Evolutionary conservation across 2,329 filamentous ascomycete genomes (phyloP), one percentile per base, ranked within the genome.

Genomic region (Aphanocladium album): DNA sequence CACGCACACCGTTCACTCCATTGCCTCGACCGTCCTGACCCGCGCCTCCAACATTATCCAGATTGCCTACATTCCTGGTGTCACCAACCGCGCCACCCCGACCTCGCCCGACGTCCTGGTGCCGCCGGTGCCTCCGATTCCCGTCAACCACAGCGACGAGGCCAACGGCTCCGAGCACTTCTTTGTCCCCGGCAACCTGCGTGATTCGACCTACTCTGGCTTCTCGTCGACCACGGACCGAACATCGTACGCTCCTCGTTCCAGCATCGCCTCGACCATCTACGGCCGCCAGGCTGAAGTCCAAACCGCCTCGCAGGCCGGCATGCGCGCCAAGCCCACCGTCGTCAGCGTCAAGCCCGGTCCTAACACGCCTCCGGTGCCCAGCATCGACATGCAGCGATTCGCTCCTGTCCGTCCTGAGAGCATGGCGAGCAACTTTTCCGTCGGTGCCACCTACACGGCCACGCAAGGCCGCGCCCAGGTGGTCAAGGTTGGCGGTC

Each of bases 1-100:
- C 12, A 90, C 90, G 49, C 87, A 95, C 72, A 90, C 90, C n/a
- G 88, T 93, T 59, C 84, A 89, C 69, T 98, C 93, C 14, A 91
- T 99, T 71, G 95, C 95, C 17, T 97, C 93, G 11, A 98, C 93
- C 27, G 92, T 98, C 62, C 84, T 97, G 63, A 98, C 95, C 19
- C 88, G 95, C 64, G 95, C 95, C 53, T 98, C 95, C 70, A 99
- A 99, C 79, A 93, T 99, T 72, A 99, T 99, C 69, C 95, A 98
- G 77, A 99, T 99, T 75, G 95, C 95, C 60, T 99, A 98, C 74
- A 98, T 99, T 66, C 95, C 95, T 16, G 95, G 95, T 62, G 93
- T 98, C 69, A 97, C 91, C 63, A 97, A 97, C 77, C 86, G 93
- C 66, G 92, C 93, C 14, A 87, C 88, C 8, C 89, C 90, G 5